Evolutionary conservation across 2,329 filamentous ascomycete genomes (phyloP).

Genomic region (Fusarium secorum): DNA sequence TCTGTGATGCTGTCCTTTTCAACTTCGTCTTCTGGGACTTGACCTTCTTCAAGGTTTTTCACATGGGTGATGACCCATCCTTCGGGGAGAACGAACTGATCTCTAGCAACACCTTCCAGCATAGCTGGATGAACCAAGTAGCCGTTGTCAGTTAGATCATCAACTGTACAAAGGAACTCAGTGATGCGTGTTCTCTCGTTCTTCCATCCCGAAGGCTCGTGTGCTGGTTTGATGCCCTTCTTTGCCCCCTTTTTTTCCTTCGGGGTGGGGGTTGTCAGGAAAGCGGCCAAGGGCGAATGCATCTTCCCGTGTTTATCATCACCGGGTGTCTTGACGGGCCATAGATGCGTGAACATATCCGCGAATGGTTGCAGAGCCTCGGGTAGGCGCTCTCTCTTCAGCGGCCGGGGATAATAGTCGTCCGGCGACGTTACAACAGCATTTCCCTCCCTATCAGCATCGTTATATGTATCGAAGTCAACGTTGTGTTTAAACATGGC

Average conservation of each 20-base stretch:
- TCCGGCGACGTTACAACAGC: conserved; percentile 58
- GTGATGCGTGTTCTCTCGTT: conserved; percentile 84
- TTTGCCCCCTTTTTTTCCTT: conserved; percentile 70
- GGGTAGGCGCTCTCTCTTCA: conserved; percentile 61
- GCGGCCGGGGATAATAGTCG: conserved; percentile 64
- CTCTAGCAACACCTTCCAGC: conserved; percentile 65
- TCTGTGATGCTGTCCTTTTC: conserved; percentile 84
- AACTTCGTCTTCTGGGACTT: conserved; percentile 73
- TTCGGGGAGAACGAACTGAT: conserved; percentile 62
- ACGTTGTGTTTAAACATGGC: conserved; percentile 80
- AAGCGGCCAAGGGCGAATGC: conserved; percentile 85
- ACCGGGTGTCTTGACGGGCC: conserved; percentile 88
- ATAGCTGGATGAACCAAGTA: conserved; percentile 84
- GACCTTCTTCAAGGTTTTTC: conserved; percentile 69
- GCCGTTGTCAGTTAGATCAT: conserved; percentile 83
- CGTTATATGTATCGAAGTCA: conserved; percentile 58
- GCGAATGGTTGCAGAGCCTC: conserved; percentile 71
- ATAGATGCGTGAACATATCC: conserved; percentile 85
- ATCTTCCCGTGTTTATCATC: conserved; percentile 83
- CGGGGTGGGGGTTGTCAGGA: conserved; percentile 77
- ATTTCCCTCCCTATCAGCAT: conserved; percentile 44
- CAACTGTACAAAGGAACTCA: conserved; percentile 74
- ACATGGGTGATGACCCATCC: conserved; percentile 89
- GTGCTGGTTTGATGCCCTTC: conserved; percentile 65
- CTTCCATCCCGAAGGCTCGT: conserved; percentile 71